Percentiles rank a stretch among this genome's conserved stretches.
Evolutionary conservation across 208 protist genomes (phyloP).

Genomic region (Leishmania major): DNA sequence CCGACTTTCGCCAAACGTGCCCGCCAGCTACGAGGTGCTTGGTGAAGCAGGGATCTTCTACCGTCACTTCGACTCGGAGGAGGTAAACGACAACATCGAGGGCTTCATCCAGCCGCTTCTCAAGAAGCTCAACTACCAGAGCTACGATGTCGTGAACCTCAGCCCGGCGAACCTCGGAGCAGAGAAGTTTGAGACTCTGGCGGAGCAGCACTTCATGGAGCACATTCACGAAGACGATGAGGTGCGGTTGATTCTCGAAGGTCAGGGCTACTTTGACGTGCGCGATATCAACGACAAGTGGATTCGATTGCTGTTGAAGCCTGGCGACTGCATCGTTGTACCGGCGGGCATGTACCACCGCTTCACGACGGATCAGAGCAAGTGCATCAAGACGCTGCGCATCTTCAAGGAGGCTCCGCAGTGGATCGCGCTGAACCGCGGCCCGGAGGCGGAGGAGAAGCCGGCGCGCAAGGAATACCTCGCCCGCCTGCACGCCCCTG

Average conservation of each 20-base stretch:
- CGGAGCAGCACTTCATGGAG: constrained; percentile 68
- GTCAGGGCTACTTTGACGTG: constrained; percentile 89
- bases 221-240: constrained; percentile 93
- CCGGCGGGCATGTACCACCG: constrained; percentile 89
- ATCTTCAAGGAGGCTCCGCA: constrained; percentile 82
- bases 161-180: constrained; percentile 28
- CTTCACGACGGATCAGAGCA: constrained; percentile 66
- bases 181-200: constrained; percentile 51
- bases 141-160: constrained; percentile 57
- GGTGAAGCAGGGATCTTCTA: constrained; percentile 44
- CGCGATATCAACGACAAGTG: constrained; percentile 68
- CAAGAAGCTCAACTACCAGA: constrained; percentile 44
- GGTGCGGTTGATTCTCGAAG: constrained; percentile 74
- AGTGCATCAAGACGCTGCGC: constrained; percentile 69
- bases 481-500: constrained; percentile 23
- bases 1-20: constrained; percentile 41
- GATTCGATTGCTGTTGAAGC: constrained; percentile 61
- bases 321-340: constrained; percentile 72
- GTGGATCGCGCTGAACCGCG: constrained; percentile 74
- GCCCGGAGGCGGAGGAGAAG: constrained; percentile 36
- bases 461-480: constrained; percentile 49
- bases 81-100: constrained; percentile 35
- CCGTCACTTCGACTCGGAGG: constrained; percentile 31
- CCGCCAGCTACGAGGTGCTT: constrained; percentile 51
- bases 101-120: constrained; percentile 41